These are phyloP conservation scores for Coemansia sp. DNA, from an alignment of 192 early-diverging fungal genomes.

Conservation along the genomic window DNA sequence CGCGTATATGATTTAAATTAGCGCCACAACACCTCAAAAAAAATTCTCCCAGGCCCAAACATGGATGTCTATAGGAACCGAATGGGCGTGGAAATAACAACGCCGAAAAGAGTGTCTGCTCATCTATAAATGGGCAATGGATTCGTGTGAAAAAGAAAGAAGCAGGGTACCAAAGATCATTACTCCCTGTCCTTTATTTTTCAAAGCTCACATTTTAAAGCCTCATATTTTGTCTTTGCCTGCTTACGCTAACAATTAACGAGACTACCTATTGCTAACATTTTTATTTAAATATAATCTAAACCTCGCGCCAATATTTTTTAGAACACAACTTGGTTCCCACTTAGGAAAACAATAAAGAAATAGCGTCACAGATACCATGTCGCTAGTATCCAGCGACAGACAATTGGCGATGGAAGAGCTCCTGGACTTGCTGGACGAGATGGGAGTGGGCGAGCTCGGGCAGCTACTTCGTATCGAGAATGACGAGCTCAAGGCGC, in stretches of 20 bases:
- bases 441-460: slow-evolving; percentile 19
- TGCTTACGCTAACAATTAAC: too few relatives aligned
- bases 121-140: too few relatives aligned
- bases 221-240: too few relatives aligned
- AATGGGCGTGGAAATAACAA: not conserved
- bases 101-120: not conserved
- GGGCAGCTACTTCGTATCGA: slow-evolving; percentile 23
- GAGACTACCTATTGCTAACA: too few relatives aligned
- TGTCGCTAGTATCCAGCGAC: not conserved
- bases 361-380: not conserved
- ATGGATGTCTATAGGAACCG: not conserved
- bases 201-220: too few relatives aligned
- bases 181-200: too few relatives aligned
- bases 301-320: too few relatives aligned
- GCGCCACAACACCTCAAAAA: not conserved
- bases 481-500: slow-evolving; percentile 27
- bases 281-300: too few relatives aligned
- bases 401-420: slow-evolving; percentile 11
- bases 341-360: not conserved
- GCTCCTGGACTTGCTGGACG: slow-evolving; percentile 24
- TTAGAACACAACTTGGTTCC: too few relatives aligned
- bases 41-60: not conserved
- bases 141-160: too few relatives aligned
- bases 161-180: too few relatives aligned
- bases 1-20: not conserved